These are phyloP conservation scores for Neurospora sp. DNA, from an alignment of 495 filamentous ascomycete genomes.

Conservation along the genomic window DNA sequence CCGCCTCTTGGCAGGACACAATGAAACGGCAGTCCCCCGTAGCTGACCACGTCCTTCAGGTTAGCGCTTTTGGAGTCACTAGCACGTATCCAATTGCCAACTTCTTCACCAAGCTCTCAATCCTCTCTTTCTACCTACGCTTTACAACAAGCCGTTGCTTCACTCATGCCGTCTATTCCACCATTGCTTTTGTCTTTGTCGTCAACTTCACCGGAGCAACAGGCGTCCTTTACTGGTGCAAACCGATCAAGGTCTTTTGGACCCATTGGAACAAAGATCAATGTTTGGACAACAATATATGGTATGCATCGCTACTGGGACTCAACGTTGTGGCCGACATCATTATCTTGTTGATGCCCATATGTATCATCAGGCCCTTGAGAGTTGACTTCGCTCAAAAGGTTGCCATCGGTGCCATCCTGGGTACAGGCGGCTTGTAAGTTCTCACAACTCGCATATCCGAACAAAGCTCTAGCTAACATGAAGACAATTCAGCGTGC, in stretches of 20 bases:
- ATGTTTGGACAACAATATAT: slow-evolving; percentile 3
- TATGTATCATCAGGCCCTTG: slow-evolving; percentile 10
- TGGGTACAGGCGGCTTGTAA: slow-evolving; percentile 18
- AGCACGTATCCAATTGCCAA: slow-evolving; percentile 7
- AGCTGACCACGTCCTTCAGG: not conserved
- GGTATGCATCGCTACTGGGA: slow-evolving; percentile 4
- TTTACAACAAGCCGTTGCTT: slow-evolving; percentile 12
- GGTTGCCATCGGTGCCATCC: slow-evolving; percentile 7
- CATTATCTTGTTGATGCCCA: slow-evolving; percentile 8
- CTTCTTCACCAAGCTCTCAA: slow-evolving; percentile 15
- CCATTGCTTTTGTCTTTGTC: slow-evolving; percentile 7
- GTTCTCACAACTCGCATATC: not conserved
- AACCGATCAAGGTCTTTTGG: slow-evolving; percentile 10
- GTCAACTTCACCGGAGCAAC: slow-evolving; percentile 5
- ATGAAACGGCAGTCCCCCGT: not conserved
- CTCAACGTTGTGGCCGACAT: slow-evolving; percentile 10
- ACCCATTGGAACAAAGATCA: not conserved
- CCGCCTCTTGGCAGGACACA: not conserved
- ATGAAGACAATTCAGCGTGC: not conserved
- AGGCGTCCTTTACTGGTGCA: slow-evolving; percentile 10
- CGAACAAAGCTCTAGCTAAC: not conserved
- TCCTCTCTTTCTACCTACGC: slow-evolving; percentile 15
- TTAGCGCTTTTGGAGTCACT: slow-evolving; percentile 2
- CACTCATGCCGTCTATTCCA: slow-evolving; percentile 5
- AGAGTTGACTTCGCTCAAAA: slow-evolving; percentile 2